Base-by-base conservation (phyloP, 352 stramenopile genomes). In the Phytophthora multivora region DNA sequence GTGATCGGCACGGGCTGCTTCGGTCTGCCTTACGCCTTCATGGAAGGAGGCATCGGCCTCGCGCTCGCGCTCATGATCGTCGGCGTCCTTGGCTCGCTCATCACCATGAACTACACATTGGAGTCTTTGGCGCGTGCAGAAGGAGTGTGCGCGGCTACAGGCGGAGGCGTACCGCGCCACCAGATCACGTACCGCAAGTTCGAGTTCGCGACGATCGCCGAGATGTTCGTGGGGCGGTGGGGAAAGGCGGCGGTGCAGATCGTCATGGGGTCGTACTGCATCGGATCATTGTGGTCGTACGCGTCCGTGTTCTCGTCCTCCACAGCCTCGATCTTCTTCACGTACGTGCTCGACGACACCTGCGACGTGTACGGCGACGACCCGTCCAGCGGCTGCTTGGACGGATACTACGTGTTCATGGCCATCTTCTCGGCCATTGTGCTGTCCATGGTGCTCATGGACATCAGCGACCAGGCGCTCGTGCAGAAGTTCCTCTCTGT, bases 31-130 rank as follows among this genome's bases (percentile, higher is more conserved):
- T 92, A 78, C 59, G 86, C 86, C 13, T 95, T 95, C 69, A 82
- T 79, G 67, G 58, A 84, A 47, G 84, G 75, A 9, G 86, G 86
- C 41, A 79, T 95, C 38, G 75, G 70, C 13, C 79, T 95, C 48
- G 80, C 75, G 16, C 66, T 81, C 8, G 54, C 55, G 13, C 72
- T 95, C 55, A 80, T 95, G 63, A 48, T 90, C 36, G 46, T 84
- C 13, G 84, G 86, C 47, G 79, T 89, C 25, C 15, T 83, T 3
- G 82, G 82, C 23, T 84, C 83, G 25, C 55, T 92, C 13, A 46
- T 95, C 41, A 92, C 86, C 19, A 95, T 95, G 86, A 95, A 95
- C 71, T 95, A 95, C 75, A 95, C 86, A 62, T 73, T 95, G 47
- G 86, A 95, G 58, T 89, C 84, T 7, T 68, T 95, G 8, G 83